These are phyloP conservation scores for Pyracantha coccinea DNA, from an alignment of 331 rosid genomes.

Conservation along the genomic window DNA sequence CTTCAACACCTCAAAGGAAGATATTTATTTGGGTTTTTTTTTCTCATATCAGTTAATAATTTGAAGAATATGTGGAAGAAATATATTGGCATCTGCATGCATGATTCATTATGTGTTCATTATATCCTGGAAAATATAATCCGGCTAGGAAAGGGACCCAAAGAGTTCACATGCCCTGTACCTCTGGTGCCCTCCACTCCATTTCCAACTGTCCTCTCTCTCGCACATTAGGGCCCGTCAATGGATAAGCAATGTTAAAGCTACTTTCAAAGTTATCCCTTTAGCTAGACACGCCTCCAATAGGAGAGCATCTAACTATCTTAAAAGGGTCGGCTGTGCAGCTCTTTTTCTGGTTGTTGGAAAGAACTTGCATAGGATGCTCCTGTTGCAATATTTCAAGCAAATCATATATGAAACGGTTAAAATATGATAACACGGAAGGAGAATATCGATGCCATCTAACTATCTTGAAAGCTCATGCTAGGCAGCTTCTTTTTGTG, in stretches of 20 bases:
- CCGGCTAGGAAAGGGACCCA: slow-evolving; percentile 26
- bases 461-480: too few relatives aligned
- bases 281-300: slow-evolving; percentile 5
- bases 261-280: slow-evolving; percentile 15
- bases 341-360: neutral
- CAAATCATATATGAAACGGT: too few relatives aligned
- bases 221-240: neutral
- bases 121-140: slow-evolving; percentile 11
- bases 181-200: slow-evolving; percentile 47
- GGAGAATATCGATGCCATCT: too few relatives aligned
- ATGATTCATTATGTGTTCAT: neutral
- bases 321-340: neutral
- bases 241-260: neutral
- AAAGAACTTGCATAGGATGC: too few relatives aligned
- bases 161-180: slow-evolving; percentile 51
- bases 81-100: neutral
- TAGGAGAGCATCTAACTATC: neutral
- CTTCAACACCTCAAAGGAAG: neutral
- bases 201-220: slow-evolving; percentile 33
- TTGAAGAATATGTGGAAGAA: too few relatives aligned
- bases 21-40: too few relatives aligned
- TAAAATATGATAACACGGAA: too few relatives aligned
- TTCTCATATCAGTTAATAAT: too few relatives aligned
- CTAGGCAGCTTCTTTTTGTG: too few relatives aligned
- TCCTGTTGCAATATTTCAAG: too few relatives aligned